phyloP scores from a whole-genome alignment of 768 basidiomycete species.

The Gelatoporia subvermispora region DNA sequence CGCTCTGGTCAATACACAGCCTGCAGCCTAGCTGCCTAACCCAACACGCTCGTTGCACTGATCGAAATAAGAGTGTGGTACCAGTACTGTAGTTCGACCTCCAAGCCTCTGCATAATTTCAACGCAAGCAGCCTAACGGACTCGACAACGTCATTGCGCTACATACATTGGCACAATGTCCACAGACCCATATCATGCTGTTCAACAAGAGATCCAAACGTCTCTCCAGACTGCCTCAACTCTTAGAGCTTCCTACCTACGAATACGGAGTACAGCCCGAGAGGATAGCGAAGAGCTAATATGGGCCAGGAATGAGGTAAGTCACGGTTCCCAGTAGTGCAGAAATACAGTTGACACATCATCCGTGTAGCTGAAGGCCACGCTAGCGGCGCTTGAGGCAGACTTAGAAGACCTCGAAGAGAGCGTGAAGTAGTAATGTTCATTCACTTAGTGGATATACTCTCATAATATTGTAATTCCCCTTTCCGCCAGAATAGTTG shows the following conservation, averaged over 20 bases:
- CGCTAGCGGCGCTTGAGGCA: slow-evolving; percentile 72
- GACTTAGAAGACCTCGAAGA: slow-evolving; percentile 93
- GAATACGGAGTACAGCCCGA: slow-evolving; percentile 69
- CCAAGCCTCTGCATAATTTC: too few species aligned
- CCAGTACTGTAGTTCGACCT: too few species aligned
- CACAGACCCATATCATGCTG: slow-evolving; percentile 82
- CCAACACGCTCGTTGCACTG: too few species aligned
- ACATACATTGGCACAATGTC: too few species aligned
- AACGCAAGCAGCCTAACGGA: too few species aligned
- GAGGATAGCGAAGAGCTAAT: slow-evolving; percentile 76
- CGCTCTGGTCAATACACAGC: too few species aligned
- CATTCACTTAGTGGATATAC: background rate
- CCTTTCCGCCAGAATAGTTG: slow-evolving; percentile 61
- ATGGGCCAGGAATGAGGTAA: slow-evolving; percentile 76
- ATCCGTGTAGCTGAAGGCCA: slow-evolving; percentile 64
- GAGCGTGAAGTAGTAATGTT: slow-evolving; percentile 67
- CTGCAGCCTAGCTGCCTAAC: too few species aligned
- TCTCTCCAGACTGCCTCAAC: slow-evolving; percentile 69
- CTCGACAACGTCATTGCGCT: too few species aligned
- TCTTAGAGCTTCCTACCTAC: slow-evolving; percentile 68
- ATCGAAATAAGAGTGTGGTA: too few species aligned
- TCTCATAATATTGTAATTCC: background rate
- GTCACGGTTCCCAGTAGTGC: too few species aligned
- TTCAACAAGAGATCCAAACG: slow-evolving; percentile 76
- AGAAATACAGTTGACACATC: too few species aligned